Percentiles rank a stretch among this genome's conserved stretches.
Conservation (phyloP, 1,284 basidiomycete species). For the Vanrija sp. region DNA sequence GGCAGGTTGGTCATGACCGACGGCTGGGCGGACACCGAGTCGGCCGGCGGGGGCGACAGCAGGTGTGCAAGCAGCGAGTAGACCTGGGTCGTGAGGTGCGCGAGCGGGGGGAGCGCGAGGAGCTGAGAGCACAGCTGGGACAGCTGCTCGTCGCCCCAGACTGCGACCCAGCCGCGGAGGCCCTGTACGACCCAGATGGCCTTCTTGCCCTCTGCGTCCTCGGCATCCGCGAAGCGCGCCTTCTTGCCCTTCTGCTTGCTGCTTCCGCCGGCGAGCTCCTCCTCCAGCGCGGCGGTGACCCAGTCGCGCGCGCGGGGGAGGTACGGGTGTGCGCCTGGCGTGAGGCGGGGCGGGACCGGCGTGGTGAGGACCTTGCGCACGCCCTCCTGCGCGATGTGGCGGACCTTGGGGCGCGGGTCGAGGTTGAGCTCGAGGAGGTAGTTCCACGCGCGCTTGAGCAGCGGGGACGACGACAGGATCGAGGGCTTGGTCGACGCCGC, state of each 20-base stretch:
- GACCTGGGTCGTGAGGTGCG: slow-evolving; percentile 75
- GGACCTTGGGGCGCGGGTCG: slow-evolving; percentile 89
- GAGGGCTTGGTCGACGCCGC: slow-evolving; percentile 62
- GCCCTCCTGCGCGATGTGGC: slow-evolving; percentile 83
- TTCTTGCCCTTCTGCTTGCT: slow-evolving; percentile 60
- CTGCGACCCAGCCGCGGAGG: slow-evolving; percentile 62
- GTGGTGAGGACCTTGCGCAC: slow-evolving; percentile 68
- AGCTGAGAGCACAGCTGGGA: slow-evolving; percentile 65
- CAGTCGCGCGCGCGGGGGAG: slow-evolving; percentile 70
- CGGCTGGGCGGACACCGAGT: slow-evolving; percentile 31
- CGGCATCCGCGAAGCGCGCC: slow-evolving; percentile 52
- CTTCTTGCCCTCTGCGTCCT: slow-evolving; percentile 60
- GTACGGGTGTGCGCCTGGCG: slow-evolving; percentile 70
- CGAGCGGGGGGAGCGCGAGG: slow-evolving; percentile 72
- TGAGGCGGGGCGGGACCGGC: slow-evolving; percentile 68
- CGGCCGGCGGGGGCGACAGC: slow-evolving; percentile 54
- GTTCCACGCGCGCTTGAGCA: slow-evolving; percentile 62
- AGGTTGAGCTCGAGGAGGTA: slow-evolving; percentile 77
- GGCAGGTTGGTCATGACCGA: slow-evolving; percentile 55
- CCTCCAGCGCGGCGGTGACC: slow-evolving; percentile 64
- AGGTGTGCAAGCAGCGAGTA: slow-evolving; percentile 76
- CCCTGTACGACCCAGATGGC: slow-evolving; percentile 74
- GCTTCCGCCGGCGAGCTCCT: slow-evolving; percentile 59
- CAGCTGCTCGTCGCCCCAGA: slow-evolving; percentile 64
- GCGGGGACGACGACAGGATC: slow-evolving; percentile 65